Evolutionary conservation across 2,329 filamentous ascomycete genomes (phyloP).

Genomic region (Leptographium lundbergii): DNA sequence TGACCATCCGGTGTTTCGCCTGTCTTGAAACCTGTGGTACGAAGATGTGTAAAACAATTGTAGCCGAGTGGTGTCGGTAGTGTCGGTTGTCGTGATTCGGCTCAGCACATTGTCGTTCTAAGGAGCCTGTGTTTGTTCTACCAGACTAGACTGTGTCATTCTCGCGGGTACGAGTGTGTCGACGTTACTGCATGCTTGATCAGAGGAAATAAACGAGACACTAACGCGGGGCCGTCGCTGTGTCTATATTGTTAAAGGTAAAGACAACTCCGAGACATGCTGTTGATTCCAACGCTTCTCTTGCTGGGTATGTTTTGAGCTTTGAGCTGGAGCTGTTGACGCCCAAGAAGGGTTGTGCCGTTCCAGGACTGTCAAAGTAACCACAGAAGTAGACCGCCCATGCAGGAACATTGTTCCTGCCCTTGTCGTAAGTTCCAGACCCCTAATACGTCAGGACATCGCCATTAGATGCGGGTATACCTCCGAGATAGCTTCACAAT

Average conservation of each 20-base stretch:
- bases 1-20: slow-evolving; percentile 56
- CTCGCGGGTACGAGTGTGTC: slow-evolving; percentile 39
- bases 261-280: slow-evolving; percentile 37
- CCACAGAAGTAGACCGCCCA: slow-evolving; percentile 56
- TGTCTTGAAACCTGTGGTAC: slow-evolving; percentile 57
- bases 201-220: slow-evolving; percentile 53
- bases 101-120: slow-evolving; percentile 53
- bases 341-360: slow-evolving; percentile 22
- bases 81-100: slow-evolving; percentile 42
- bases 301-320: slow-evolving; percentile 20
- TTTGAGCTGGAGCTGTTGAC: slow-evolving; percentile 18
- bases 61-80: slow-evolving; percentile 36
- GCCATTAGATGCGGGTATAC: slow-evolving; percentile 21
- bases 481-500: slow-evolving; percentile 52
- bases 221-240: slow-evolving; percentile 46
- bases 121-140: slow-evolving; percentile 23
- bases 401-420: slow-evolving; percentile 50
- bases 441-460: slow-evolving; percentile 41
- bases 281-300: slow-evolving; percentile 14
- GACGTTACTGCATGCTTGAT: slow-evolving; percentile 37
- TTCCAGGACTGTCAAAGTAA: slow-evolving; percentile 31
- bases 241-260: slow-evolving; percentile 30
- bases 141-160: slow-evolving; percentile 30
- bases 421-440: slow-evolving; percentile 49
- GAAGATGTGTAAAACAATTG: slow-evolving; percentile 53